Percentiles rank a stretch among this genome's conserved stretches.
phyloP scores from a whole-genome alignment of 1,284 basidiomycete genomes.

The Bothia castanella region DNA sequence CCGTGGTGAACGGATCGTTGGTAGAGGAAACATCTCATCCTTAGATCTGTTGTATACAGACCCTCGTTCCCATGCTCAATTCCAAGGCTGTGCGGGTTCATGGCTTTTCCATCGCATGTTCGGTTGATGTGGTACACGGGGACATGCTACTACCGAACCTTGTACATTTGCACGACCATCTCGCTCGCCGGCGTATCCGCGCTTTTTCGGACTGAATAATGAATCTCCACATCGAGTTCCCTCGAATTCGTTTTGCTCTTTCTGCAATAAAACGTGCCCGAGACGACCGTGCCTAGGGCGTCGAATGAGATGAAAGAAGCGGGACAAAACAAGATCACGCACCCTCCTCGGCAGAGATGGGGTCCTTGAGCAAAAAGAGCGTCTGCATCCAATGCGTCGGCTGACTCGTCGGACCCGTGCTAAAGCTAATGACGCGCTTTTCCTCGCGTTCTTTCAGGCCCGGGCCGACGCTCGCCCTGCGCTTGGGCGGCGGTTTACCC shows the following conservation, averaged over 20 bases:
- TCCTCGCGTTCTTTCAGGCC: constrained; percentile 38
- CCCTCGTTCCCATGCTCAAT: background rate
- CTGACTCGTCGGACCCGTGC: constrained; percentile 82
- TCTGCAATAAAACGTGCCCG: constrained; percentile 77
- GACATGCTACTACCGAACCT: constrained; percentile 52
- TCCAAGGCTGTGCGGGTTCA: background rate
- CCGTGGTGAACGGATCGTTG: background rate
- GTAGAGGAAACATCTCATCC: no score
- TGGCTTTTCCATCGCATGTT: background rate
- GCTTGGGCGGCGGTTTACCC: constrained; percentile 50
- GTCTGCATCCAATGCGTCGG: constrained; percentile 99
- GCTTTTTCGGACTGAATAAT: constrained; percentile 59
- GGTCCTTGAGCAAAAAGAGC: constrained; percentile 80
- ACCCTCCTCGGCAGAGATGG: constrained; percentile 74
- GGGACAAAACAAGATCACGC: constrained; percentile 18
- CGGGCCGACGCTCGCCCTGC: constrained; percentile 43
- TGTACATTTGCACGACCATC: constrained; percentile 71
- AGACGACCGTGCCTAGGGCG: constrained; percentile 68
- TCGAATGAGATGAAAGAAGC: background rate
- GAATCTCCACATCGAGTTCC: constrained; percentile 90
- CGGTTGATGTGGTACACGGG: constrained; percentile 29
- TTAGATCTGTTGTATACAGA: no score
- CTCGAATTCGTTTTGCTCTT: constrained; percentile 83
- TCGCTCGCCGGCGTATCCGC: constrained; percentile 34
- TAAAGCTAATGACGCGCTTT: constrained; percentile 74